Base-by-base conservation (phyloP, 2,329 filamentous ascomycete genomes). In the Elsinoe necatrix region DNA sequence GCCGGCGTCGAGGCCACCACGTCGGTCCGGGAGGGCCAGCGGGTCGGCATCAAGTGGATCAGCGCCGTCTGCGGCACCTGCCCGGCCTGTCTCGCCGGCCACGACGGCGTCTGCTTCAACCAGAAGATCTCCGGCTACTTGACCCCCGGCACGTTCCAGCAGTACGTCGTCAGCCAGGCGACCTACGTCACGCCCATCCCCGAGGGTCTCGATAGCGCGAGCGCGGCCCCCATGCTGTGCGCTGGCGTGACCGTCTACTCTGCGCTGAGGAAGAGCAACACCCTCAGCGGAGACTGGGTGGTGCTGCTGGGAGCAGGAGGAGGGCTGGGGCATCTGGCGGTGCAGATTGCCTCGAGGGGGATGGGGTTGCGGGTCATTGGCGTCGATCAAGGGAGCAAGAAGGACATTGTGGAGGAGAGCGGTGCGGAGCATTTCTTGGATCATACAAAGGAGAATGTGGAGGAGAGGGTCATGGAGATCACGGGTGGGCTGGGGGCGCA, bases 41-140 rank as follows among this genome's bases (percentile, higher is more conserved):
- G 83, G 6, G 85, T 87, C 7, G 85, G 85, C 12, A 80, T 88
- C 66, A 88, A 88, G 69, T 86, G 83, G 82, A 72, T 85, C 58
- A 72, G 78, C 14, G 76, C 70, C 29, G 78, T 78, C 23, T 86
- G 82, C 65, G 76, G 76, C 51, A 72, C 73, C 62, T 79, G 78
- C 68, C 65, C 70, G 14, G 69, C 81, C 58, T 85, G 81, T 65
- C 71, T 78, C 55, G 73, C 73, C 11, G 79, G 78, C 42, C 70
- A 74, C 21, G 82, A 83, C 60, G 79, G 75, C 8, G 68, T 75
- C 37, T 84, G 81, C 68, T 71, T 75, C 61, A 77, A 80, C 41
- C 73, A 75, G 58, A 80, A 79, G 64, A 63, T 87, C 50, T 83
- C 79, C 0, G 84, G 84, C 4, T 87, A 86, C 70, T 85, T 81